A percentile compares a stretch with the other conserved stretches of the same genome.
phyloP scores from a whole-genome alignment of 1,284 basidiomycete genomes.

The Ganoderma resinaceum region DNA sequence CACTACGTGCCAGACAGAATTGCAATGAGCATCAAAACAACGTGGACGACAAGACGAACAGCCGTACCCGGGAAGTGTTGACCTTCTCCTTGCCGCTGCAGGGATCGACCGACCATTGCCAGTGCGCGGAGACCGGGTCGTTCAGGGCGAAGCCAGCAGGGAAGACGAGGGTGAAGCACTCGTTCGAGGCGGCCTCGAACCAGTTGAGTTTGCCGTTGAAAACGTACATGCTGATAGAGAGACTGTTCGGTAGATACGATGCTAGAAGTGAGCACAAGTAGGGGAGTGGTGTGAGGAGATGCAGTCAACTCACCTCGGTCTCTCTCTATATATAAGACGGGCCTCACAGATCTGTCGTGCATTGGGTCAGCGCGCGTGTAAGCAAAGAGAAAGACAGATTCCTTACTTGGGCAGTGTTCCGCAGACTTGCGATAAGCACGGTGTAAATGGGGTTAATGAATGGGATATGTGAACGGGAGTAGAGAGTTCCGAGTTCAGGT shows the following conservation, averaged over 20 bases:
- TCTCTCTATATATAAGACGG: not conserved
- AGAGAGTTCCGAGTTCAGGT: not conserved
- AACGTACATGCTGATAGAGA: not conserved
- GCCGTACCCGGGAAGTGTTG: not conserved
- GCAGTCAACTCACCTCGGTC: not conserved
- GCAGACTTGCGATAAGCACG: not conserved
- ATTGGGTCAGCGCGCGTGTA: not conserved
- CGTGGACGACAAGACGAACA: not conserved
- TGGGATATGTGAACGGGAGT: not conserved
- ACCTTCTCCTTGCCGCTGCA: not conserved
- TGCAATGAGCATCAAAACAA: not conserved
- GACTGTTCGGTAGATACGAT: not conserved
- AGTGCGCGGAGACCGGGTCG: slow-evolving; percentile 5
- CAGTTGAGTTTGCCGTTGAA: slow-evolving; percentile 1
- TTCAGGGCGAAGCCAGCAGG: not conserved
- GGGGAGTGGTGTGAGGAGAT: not conserved
- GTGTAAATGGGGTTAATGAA: too few relatives aligned
- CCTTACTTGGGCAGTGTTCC: not conserved
- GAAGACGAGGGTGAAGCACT: slow-evolving; percentile 5
- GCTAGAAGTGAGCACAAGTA: not conserved
- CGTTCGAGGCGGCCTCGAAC: not conserved
- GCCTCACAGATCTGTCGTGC: not conserved
- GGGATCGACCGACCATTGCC: not conserved
- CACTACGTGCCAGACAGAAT: not conserved
- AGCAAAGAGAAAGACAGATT: not conserved